These are phyloP conservation scores for Cordyceps javanica DNA, from an alignment of 2,329 filamentous ascomycete genomes.

Conservation along the genomic window DNA sequence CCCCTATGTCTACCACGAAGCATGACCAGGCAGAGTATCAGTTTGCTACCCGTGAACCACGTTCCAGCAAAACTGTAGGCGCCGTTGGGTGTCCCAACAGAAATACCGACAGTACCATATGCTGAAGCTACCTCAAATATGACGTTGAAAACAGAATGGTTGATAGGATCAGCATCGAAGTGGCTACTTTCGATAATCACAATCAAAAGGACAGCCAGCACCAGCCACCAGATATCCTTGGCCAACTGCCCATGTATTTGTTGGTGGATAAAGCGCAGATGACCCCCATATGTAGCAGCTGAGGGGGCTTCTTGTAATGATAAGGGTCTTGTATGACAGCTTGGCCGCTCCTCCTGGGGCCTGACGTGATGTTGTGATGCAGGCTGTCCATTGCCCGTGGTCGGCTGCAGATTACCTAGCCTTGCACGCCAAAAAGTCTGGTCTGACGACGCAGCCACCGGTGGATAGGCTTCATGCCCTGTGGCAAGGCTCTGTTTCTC, in stretches of 20 bases:
- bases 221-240: conserved; percentile 62
- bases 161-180: conserved; percentile 43
- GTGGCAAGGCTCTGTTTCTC: neutral
- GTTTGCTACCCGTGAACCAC: conserved; percentile 49
- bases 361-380: neutral
- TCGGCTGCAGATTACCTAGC: neutral
- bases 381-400: neutral
- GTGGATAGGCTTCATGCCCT: neutral
- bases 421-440: neutral
- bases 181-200: conserved; percentile 53
- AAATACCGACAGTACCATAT: conserved; percentile 58
- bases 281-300: conserved; percentile 23
- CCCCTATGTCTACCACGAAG: conserved; percentile 51
- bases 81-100: conserved; percentile 46
- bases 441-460: neutral
- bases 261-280: conserved; percentile 43
- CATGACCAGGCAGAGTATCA: conserved; percentile 53
- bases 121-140: conserved; percentile 51
- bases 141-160: conserved; percentile 54
- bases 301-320: neutral
- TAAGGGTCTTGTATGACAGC: neutral
- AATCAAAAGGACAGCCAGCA: conserved; percentile 54
- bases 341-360: neutral
- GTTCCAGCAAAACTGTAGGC: conserved; percentile 51
- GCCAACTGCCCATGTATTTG: conserved; percentile 60